A percentile compares a stretch with the other conserved stretches of the same genome.
phyloP scores from a whole-genome alignment of 495 filamentous ascomycete species.

The Aspergillus saccharolyticus region DNA sequence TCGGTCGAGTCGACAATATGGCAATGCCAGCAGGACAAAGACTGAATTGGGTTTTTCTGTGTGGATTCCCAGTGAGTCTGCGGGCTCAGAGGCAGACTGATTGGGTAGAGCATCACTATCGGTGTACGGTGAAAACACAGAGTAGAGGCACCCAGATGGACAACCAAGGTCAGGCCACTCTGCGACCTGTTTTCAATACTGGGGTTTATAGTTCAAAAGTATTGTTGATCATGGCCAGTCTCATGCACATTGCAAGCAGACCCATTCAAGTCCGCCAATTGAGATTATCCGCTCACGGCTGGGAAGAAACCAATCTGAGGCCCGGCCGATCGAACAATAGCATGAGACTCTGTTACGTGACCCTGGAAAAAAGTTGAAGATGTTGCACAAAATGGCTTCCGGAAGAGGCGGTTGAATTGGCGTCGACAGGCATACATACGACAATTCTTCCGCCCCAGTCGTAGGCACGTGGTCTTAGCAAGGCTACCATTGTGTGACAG shows the following conservation, averaged over 20 bases:
- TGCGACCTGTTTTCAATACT: neutral
- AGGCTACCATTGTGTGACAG: neutral
- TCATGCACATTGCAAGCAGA: neutral
- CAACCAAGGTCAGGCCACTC: neutral
- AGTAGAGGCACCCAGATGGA: neutral
- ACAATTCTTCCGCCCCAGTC: neutral
- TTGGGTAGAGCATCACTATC: neutral
- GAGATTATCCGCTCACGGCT: neutral
- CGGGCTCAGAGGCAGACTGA: neutral
- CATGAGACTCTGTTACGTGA: neutral
- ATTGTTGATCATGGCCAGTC: neutral
- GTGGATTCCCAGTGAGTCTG: neutral
- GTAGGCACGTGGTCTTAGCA: neutral
- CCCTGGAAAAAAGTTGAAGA: neutral
- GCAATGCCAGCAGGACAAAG: neutral
- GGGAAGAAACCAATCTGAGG: neutral
- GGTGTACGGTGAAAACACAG: neutral
- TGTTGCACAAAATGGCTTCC: neutral
- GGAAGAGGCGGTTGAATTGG: neutral
- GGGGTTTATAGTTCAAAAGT: neutral
- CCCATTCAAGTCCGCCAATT: neutral
- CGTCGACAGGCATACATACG: neutral
- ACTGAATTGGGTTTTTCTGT: neutral
- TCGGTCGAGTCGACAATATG: neutral
- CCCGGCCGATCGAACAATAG: neutral